These are phyloP conservation scores for Monosporascus sp. DNA, from an alignment of 2,329 filamentous ascomycete species.

Conservation along the genomic window DNA sequence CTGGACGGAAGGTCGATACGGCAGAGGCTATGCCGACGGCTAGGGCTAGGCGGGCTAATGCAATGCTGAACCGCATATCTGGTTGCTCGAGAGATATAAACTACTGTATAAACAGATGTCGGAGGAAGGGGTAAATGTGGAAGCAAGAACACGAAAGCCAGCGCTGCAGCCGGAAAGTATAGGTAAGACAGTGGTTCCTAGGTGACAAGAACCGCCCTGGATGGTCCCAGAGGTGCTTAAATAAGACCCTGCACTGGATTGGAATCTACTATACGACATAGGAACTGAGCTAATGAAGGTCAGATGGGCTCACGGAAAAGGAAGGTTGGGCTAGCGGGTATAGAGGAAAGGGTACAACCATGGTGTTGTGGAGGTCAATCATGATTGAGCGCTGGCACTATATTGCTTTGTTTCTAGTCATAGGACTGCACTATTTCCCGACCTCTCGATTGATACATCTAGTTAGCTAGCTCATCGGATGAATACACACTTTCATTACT, in stretches of 20 bases:
- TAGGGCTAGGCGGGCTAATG: constrained; percentile 22
- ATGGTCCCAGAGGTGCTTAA: background rate
- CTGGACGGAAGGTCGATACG: constrained; percentile 56
- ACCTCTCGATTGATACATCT: background rate
- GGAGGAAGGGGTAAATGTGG: background rate
- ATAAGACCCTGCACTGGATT: background rate
- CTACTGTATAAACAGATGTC: background rate
- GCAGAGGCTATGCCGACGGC: constrained; percentile 21
- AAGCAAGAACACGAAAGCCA: background rate
- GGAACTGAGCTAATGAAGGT: background rate
- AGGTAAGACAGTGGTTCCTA: background rate
- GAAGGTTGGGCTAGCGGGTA: background rate
- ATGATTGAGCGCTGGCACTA: background rate
- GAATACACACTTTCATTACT: background rate
- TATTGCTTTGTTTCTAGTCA: background rate
- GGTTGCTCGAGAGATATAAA: background rate
- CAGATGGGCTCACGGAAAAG: background rate
- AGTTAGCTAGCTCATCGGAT: background rate
- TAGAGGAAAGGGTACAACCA: background rate
- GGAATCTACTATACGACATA: background rate
- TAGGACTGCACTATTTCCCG: background rate
- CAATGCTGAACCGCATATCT: constrained; percentile 22
- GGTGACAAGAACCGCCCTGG: background rate
- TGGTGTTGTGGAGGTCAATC: background rate
- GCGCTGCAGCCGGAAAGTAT: background rate